Percentiles rank a stretch among this genome's conserved stretches.
Evolutionary conservation across 108 stramenopile species (phyloP).

Genomic region (Seminavis robusta): DNA sequence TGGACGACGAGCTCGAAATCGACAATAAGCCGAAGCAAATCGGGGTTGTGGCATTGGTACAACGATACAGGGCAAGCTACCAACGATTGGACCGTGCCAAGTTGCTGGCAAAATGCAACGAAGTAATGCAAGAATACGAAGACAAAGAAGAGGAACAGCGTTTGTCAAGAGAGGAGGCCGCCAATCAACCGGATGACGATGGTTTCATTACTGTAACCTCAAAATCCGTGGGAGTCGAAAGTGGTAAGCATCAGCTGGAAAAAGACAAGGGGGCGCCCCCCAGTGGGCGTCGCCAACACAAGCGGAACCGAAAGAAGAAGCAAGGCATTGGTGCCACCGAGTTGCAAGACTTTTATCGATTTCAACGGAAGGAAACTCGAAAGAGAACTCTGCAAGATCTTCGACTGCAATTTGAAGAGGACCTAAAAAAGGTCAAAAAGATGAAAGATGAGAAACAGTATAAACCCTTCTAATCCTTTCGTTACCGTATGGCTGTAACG

Average conservation of each 20-base stretch:
- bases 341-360: conserved; percentile 79
- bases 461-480: conserved; percentile 72
- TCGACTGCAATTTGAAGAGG: conserved; percentile 69
- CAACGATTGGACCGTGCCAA: conserved; percentile 30
- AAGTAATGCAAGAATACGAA: conserved; percentile 66
- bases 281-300: conserved; percentile 25
- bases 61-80: conserved; percentile 31
- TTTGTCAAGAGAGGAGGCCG: conserved; percentile 26
- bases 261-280: conserved; percentile 12
- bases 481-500: too few species aligned
- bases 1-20: conserved; percentile 1
- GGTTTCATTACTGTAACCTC: conserved; percentile 81
- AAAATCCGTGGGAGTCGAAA: conserved; percentile 40
- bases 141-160: conserved; percentile 60
- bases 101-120: conserved; percentile 70
- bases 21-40: not conserved
- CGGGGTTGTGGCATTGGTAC: conserved; percentile 51
- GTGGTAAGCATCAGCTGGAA: conserved; percentile 45
- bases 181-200: conserved; percentile 71
- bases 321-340: conserved; percentile 41
- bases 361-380: conserved; percentile 67
- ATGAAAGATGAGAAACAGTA: conserved; percentile 78
- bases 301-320: conserved; percentile 62
- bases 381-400: conserved; percentile 70
- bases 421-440: conserved; percentile 71